phyloP scores from a whole-genome alignment of 139 green algal species.

The Tetraselmis chui region DNA sequence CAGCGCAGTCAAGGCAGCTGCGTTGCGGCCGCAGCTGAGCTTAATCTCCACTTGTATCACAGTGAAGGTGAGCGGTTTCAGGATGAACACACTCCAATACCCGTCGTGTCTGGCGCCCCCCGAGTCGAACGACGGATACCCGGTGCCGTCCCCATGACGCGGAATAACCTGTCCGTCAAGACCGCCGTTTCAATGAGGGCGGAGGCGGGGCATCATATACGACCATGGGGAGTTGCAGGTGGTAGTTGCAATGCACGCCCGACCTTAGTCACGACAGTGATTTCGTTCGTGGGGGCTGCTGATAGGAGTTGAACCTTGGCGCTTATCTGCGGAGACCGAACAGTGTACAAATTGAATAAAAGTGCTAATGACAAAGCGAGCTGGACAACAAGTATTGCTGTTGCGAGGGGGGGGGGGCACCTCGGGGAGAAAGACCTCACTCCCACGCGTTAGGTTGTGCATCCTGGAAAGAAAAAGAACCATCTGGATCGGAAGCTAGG shows the following conservation, averaged over 20 bases:
- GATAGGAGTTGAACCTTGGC: slow-evolving; percentile 13
- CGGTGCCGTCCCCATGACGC: slow-evolving; percentile 13
- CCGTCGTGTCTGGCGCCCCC: slow-evolving; percentile 20
- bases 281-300: not conserved
- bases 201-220: too few relatives aligned
- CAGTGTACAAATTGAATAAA: not conserved
- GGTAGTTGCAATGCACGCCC: too few relatives aligned
- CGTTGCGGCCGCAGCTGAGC: not conserved
- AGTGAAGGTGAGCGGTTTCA: slow-evolving; percentile 8
- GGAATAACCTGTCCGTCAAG: slow-evolving; percentile 19
- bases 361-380: not conserved
- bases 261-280: not conserved
- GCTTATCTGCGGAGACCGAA: slow-evolving; percentile 15
- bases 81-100: slow-evolving; percentile 40
- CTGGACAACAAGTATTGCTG: too few relatives aligned
- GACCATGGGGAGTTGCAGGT: too few relatives aligned
- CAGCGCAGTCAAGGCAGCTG: not conserved
- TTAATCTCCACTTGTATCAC: not conserved
- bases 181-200: too few relatives aligned
- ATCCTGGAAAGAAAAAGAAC: slow-evolving; percentile 3
- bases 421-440: not conserved
- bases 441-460: slow-evolving; percentile 13
- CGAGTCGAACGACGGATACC: slow-evolving; percentile 1
- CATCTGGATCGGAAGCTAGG: not conserved
- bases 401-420: not conserved